A percentile compares a stretch with the other conserved stretches of the same genome.
These are phyloP conservation scores for Ceratocystis cubensis DNA, from an alignment of 2,329 filamentous ascomycete species.

Conservation along the genomic window DNA sequence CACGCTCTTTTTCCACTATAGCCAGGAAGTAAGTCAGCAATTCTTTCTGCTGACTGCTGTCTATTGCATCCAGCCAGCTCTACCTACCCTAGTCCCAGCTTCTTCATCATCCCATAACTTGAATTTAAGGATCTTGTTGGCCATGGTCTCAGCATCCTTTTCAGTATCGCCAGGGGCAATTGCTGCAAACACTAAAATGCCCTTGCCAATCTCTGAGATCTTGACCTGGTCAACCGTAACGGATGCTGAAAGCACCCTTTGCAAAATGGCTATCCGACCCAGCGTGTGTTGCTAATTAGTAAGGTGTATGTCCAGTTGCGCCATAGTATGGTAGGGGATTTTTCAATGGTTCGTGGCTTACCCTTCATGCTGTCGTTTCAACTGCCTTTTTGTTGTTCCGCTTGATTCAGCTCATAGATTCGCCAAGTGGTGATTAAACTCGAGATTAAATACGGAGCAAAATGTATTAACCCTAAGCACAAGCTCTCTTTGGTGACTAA, in stretches of 20 bases:
- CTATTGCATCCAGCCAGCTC: slow-evolving; percentile 12
- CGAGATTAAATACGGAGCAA: too few species aligned
- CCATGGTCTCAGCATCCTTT: slow-evolving; percentile 74
- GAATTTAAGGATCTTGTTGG: slow-evolving; percentile 75
- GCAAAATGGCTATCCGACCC: slow-evolving; percentile 62
- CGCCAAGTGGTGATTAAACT: too few species aligned
- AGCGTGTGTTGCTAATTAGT: background rate
- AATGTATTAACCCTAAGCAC: too few species aligned
- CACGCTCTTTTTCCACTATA: slow-evolving; percentile 80
- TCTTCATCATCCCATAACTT: slow-evolving; percentile 80
- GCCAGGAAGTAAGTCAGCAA: background rate
- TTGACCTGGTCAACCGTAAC: slow-evolving; percentile 87
- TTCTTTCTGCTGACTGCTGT: background rate
- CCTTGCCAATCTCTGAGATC: slow-evolving; percentile 81
- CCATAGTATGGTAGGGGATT: too few species aligned
- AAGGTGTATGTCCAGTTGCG: background rate
- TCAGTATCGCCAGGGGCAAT: slow-evolving; percentile 81
- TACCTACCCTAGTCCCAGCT: slow-evolving; percentile 47
- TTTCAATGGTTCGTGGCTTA: too few species aligned
- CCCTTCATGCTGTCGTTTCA: too few species aligned
- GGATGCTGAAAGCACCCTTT: slow-evolving; percentile 87
- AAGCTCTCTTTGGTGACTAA: too few species aligned
- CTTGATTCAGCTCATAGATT: too few species aligned
- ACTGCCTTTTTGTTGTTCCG: too few species aligned
- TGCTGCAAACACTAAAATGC: slow-evolving; percentile 81